Evolutionary conservation across 2,329 filamentous ascomycete species (phyloP).

Genomic region (Aspergillus sp.): DNA sequence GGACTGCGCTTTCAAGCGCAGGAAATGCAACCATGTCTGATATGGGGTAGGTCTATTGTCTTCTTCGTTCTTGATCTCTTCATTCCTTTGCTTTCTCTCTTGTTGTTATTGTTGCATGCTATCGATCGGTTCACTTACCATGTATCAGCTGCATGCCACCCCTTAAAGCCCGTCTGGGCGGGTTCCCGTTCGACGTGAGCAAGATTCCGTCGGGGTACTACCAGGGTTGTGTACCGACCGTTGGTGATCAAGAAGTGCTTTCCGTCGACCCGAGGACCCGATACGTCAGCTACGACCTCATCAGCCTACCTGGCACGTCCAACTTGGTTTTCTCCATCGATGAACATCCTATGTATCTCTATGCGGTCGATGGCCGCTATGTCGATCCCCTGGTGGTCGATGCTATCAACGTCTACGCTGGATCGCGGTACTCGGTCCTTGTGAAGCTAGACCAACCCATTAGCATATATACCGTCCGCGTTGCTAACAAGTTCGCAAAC

Average conservation of each 20-base stretch:
- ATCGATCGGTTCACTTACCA: not conserved
- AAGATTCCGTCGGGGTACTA: constrained; percentile 30
- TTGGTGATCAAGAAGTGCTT: constrained; percentile 49
- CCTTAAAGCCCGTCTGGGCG: constrained; percentile 25
- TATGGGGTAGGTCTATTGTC: constrained; percentile 30
- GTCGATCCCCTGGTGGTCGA: constrained; percentile 43
- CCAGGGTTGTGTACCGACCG: constrained; percentile 50
- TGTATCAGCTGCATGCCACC: constrained; percentile 25
- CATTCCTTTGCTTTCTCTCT: not conserved
- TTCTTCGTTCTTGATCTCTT: too few species aligned
- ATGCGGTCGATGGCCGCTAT: constrained; percentile 47
- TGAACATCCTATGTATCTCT: constrained; percentile 47
- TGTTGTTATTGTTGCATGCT: not conserved
- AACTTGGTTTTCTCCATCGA: constrained; percentile 52
- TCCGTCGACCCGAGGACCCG: constrained; percentile 37
- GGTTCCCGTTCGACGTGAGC: constrained; percentile 27
- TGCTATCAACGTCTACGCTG: constrained; percentile 35
- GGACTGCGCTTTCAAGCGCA: constrained; percentile 15
- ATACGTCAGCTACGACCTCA: constrained; percentile 59
- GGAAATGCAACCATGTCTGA: constrained; percentile 29
- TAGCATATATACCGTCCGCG: constrained; percentile 48
- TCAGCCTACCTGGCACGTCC: constrained; percentile 54
- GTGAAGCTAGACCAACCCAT: constrained; percentile 44
- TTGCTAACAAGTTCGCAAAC: constrained; percentile 50
- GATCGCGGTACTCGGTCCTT: constrained; percentile 45